Evolutionary conservation across 495 filamentous ascomycete species (phyloP).

Genomic region (Neurospora cerealis): DNA sequence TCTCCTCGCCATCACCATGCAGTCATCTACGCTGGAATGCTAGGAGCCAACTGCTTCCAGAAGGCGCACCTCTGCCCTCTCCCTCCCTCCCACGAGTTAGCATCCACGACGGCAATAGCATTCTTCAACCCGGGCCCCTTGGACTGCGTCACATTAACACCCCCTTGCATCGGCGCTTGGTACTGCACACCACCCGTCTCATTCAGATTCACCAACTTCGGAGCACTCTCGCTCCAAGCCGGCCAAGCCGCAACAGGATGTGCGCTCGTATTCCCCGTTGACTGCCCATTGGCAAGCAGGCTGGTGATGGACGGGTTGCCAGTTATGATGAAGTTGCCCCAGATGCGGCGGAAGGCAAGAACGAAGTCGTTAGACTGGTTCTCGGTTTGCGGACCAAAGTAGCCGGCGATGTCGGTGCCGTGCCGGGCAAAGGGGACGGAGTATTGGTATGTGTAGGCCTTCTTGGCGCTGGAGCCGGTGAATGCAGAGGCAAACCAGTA

Average conservation of each 20-base stretch:
- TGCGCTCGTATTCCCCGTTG: constrained; percentile 15
- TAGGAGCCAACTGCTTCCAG: constrained; percentile 35
- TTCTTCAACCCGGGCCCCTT: constrained; percentile 34
- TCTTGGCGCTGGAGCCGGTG: constrained; percentile 8
- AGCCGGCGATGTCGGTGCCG: constrained; percentile 41
- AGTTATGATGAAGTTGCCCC: constrained; percentile 46
- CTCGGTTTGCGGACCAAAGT: constrained; percentile 32
- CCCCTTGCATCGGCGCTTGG: constrained; percentile 12
- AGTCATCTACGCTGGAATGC: constrained; percentile 26
- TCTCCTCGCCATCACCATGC: too few species aligned
- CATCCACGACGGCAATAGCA: constrained; percentile 37
- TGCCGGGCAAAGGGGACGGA: constrained; percentile 50
- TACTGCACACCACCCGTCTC: constrained; percentile 38
- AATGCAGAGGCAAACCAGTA: constrained; percentile 57
- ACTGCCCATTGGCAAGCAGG: constrained; percentile 29
- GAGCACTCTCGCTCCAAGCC: constrained; percentile 21
- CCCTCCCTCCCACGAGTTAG: constrained; percentile 46
- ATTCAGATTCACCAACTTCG: constrained; percentile 43
- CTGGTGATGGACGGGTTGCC: constrained; percentile 43
- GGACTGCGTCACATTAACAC: constrained; percentile 23
- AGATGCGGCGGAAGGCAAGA: constrained; percentile 29
- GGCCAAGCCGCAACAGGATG: constrained; percentile 24
- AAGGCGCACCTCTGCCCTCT: constrained; percentile 47
- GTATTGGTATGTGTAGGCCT: constrained; percentile 52
- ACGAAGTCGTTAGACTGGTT: constrained; percentile 20